phyloP scores from a whole-genome alignment of 2,329 filamentous ascomycete species.

The Sarocladium kiliense region DNA sequence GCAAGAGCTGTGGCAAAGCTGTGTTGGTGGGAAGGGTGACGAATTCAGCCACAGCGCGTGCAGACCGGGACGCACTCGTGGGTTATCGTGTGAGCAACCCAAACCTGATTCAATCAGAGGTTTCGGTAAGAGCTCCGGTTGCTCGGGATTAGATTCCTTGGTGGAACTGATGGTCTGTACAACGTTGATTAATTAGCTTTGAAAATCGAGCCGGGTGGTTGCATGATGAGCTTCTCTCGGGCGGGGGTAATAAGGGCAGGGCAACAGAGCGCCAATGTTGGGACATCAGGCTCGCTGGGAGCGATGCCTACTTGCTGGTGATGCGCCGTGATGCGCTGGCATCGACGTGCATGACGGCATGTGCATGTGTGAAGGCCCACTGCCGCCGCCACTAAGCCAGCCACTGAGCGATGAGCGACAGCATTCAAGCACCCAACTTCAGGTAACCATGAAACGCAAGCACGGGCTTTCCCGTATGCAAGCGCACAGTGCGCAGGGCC shows the following conservation, averaged over 20 bases:
- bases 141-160: neutral
- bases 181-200: neutral
- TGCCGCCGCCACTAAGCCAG: neutral
- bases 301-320: neutral
- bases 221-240: neutral
- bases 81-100: neutral
- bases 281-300: neutral
- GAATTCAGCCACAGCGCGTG: slow-evolving; percentile 9
- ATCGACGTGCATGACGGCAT: slow-evolving; percentile 8
- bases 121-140: neutral
- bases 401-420: neutral
- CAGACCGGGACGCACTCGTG: neutral
- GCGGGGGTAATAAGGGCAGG: neutral
- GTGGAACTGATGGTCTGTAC: slow-evolving; percentile 1
- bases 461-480: neutral
- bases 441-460: slow-evolving; percentile 2
- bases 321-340: slow-evolving; percentile 8
- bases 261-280: neutral
- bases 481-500: neutral
- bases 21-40: neutral
- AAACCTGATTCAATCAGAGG: neutral
- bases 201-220: neutral
- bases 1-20: neutral
- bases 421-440: neutral
- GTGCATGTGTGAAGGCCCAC: slow-evolving; percentile 3